Base-by-base conservation (phyloP, 1,284 basidiomycete genomes). In the Afroboletus lepidellus region DNA sequence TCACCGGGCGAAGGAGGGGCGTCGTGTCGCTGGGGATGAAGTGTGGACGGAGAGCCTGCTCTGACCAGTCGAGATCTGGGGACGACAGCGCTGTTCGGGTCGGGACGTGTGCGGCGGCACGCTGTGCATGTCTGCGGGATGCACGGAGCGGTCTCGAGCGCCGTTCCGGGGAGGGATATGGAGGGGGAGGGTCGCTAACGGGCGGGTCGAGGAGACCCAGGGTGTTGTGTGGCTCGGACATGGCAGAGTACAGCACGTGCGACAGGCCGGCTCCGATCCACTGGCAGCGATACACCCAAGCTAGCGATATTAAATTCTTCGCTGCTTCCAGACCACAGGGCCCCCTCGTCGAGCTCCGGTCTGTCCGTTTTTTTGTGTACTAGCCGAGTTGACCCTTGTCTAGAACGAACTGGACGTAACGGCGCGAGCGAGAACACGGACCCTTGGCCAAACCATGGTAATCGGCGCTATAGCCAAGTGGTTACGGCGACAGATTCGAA, bases 401-500 rank as follows among this genome's bases (percentile, higher is more conserved):
- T 25, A n/a, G 39, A 37, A 37, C 36, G 9, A 20, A 21, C 29
- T 11, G 29, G 11, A 38, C 36, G 36, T 38, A 38, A 38, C 20
- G 2, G 8, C 20, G 36, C 20, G 18, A 11, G 13, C 18, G 25
- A 29, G n/a, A 21, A 42, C 27, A 13, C 1, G 15, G 16, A 8
- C 16, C 41, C 27, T 42, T n/a, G 12, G n/a, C 2, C n/a, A n/a
- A 11, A 5, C 2, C 2, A 0, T 11, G 38, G 11, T 18, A 13
- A 11, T 32, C 23, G 67, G 69, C 73, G 67, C 69, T 72, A 77
- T 77, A 77, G 76, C 77, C 76, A 77, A 78, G 76, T 78, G 77
- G 77, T 77, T 77, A 77, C 74, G 75, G 76, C 76, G 77, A 76
- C 74, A 78, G 76, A 78, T 79, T 78, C 76, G 77, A 79, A 79